Conservation (phyloP, 129 eudicot genomes). For the Artemisia tridentata region DNA sequence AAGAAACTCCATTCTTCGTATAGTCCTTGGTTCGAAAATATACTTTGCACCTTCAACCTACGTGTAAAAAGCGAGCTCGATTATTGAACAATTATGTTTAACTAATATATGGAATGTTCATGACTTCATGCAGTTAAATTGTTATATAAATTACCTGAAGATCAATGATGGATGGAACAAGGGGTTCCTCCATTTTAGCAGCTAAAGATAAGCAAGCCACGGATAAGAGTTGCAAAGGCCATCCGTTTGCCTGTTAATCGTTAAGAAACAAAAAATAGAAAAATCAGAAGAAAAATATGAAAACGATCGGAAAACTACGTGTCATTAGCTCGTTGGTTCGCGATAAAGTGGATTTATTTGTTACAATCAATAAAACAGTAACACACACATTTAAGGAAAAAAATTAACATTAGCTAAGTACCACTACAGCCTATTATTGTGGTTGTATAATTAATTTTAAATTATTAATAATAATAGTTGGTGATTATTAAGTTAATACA, state of each 20-base stretch:
- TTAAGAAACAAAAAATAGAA: neutral
- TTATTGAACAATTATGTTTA: neutral
- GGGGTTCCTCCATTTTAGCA: constrained; percentile 99
- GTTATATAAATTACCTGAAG: constrained; percentile 58
- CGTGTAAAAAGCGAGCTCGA: neutral
- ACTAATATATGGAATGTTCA: neutral
- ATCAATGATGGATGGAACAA: constrained; percentile 85
- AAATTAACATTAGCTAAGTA: no score
- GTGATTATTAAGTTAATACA: constrained; percentile 22
- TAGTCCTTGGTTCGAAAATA: constrained; percentile 72
- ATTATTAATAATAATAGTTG: neutral
- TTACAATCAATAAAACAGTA: no score
- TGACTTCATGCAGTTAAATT: neutral
- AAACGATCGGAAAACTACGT: no score
- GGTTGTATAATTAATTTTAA: neutral
- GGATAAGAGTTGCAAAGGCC: constrained; percentile 88
- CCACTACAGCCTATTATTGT: no score
- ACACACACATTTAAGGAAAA: no score
- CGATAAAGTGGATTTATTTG: no score
- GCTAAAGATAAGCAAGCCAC: constrained; percentile 95
- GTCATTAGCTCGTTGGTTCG: no score
- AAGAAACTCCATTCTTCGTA: constrained; percentile 80
- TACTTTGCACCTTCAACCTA: constrained; percentile 82
- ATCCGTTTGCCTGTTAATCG: constrained; percentile 70
- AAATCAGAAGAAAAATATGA: neutral